Evolutionary conservation across 2,329 filamentous ascomycete species (phyloP).

Genomic region (Leptographium flavum): DNA sequence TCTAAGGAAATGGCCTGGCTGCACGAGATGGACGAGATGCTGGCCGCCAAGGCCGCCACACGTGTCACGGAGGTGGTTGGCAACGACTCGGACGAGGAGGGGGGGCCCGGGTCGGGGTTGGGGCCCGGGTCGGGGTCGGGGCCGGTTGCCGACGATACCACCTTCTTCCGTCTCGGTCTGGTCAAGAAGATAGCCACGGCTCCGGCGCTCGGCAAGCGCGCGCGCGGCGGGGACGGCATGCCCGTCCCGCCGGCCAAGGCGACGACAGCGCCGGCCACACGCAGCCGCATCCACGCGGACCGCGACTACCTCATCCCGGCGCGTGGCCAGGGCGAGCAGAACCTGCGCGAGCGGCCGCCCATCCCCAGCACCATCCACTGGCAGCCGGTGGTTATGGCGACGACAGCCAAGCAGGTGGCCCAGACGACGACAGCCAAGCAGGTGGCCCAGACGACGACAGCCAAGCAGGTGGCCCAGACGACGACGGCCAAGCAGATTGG

Average conservation of each 20-base stretch:
- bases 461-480: neutral
- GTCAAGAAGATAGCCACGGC: neutral
- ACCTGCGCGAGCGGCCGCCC: constrained; percentile 2
- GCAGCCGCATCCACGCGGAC: neutral
- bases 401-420: neutral
- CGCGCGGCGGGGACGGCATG: neutral
- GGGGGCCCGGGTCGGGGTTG: too few species aligned
- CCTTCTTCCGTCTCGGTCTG: neutral
- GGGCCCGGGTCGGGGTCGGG: too few species aligned
- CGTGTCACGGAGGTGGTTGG: too few species aligned
- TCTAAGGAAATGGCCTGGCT: neutral
- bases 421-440: too few species aligned
- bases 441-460: too few species aligned
- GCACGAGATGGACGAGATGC: neutral
- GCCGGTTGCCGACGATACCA: neutral
- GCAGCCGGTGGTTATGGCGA: too few species aligned
- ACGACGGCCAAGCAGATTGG: too few species aligned
- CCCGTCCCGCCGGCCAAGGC: neutral
- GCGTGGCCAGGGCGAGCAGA: neutral
- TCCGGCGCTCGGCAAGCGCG: neutral
- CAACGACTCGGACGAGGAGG: neutral
- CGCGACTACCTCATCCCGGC: neutral
- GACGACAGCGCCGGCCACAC: neutral
- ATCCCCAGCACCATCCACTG: constrained; percentile 1
- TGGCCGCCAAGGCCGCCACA: neutral